A percentile compares a stretch with the other conserved stretches of the same genome.
Evolutionary conservation across 202 grass and related monocot genomes (phyloP).

Genomic region (Panicum virgatum): DNA sequence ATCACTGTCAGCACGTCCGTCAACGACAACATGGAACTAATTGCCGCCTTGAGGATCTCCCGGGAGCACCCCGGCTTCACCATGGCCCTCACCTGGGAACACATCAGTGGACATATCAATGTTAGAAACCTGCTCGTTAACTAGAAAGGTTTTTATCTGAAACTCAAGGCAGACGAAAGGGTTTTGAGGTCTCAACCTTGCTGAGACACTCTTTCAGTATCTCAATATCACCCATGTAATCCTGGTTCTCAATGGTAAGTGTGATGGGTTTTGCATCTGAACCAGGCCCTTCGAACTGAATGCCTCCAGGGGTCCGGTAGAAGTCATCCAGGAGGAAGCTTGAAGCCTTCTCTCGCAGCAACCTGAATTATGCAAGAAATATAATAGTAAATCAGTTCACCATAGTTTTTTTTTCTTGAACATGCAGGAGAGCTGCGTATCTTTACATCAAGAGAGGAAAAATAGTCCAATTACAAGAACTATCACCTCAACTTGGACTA

Average conservation of each 20-base stretch:
- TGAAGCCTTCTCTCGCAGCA: constrained; percentile 72
- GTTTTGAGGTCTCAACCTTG: constrained; percentile 54
- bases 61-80: constrained; percentile 76
- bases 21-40: constrained; percentile 70
- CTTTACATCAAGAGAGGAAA: no score
- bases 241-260: constrained; percentile 82
- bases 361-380: constrained; percentile 42
- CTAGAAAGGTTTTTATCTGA: not conserved
- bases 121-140: constrained; percentile 2
- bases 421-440: no score
- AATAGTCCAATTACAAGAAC: no score
- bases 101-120: not conserved
- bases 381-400: not conserved
- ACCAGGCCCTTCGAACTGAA: constrained; percentile 81
- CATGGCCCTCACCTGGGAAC: constrained; percentile 61
- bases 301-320: constrained; percentile 81
- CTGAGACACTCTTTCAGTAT: constrained; percentile 79
- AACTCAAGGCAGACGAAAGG: not conserved
- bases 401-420: no score
- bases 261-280: constrained; percentile 63
- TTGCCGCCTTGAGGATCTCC: constrained; percentile 66
- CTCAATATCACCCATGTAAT: constrained; percentile 93
- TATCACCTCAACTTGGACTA: no score
- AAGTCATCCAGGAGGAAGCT: constrained; percentile 82
- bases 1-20: constrained; percentile 66